Base-by-base conservation (phyloP, 352 stramenopile genomes). In the Aphanomyces cochlioides region DNA sequence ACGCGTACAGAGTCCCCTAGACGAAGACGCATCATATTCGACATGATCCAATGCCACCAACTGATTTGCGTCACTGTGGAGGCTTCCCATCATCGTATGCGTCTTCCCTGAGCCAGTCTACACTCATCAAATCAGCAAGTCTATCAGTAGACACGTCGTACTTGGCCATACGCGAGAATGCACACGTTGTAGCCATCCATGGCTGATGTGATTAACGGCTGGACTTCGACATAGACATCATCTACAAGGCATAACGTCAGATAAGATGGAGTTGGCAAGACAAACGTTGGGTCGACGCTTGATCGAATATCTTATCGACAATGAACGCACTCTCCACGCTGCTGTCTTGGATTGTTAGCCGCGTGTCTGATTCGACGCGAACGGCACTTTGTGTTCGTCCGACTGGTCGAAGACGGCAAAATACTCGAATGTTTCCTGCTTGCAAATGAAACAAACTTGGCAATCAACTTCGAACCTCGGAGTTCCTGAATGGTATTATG, bases 81-180 rank as follows among this genome's bases (percentile, higher is more conserved):
- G 39, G 38, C 43, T 50, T 3, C 79, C 79, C 13, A 73, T 79
- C 77, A 74, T 79, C 56, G 73, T 79, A 53, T 75, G 69, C 3
- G 75, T 84, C 56, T 76, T 85, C 37, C 79, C 81, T 3, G 81
- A 57, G 15, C 78, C 78, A 0, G 76, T 80, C 77, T 84, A 41
- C 39, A 48, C 5, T 34, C 53, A 47, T 36, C 28, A 28, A 28
- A 28, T 28, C 28, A 28, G 28, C 28, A 21, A 12, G 36, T 7
- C 7, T 21, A 21, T 47, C 34, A 3, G 6, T 64, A 7, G 53
- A 57, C 59, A 69, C 40, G 17, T 21, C 71, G 21, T 41, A 81
- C 83, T 77, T 98, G 97, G 2, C 96, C 96, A 78, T 98, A 99
- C 0, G 95, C 95, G 74, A 99, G 97, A 43, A 99, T 84, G 67